A percentile compares a stretch with the other conserved stretches of the same genome.
Evolutionary conservation across 352 stramenopile genomes (phyloP).

Genomic region (Globisporangium cederbergense): DNA sequence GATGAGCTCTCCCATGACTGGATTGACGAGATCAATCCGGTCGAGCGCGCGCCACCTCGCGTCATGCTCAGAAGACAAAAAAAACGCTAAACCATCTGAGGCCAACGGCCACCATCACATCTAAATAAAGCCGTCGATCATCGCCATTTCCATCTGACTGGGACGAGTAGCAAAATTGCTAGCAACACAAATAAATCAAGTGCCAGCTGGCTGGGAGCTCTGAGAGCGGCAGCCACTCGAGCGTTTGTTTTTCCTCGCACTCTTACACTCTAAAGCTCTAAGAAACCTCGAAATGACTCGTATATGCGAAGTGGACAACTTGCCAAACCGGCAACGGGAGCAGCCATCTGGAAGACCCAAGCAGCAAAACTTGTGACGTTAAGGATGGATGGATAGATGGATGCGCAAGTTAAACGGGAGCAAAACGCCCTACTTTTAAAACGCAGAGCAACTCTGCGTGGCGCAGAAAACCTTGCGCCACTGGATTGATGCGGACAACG

Average conservation of each 20-base stretch:
- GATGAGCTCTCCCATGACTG: neutral
- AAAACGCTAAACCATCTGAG: neutral
- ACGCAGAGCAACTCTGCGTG: no score
- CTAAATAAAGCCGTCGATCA: conserved; percentile 1
- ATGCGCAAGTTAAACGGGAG: no score
- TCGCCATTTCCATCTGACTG: neutral
- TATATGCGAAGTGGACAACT: conserved; percentile 9
- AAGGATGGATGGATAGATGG: neutral
- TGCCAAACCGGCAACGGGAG: neutral
- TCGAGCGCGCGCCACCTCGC: neutral
- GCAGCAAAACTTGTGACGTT: neutral
- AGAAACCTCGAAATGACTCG: neutral
- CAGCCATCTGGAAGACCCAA: neutral
- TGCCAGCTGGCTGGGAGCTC: neutral
- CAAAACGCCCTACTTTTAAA: no score
- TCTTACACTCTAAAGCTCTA: neutral
- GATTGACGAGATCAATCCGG: neutral
- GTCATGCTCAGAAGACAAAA: neutral
- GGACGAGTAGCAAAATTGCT: neutral
- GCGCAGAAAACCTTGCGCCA: no score
- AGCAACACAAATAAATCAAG: conserved; percentile 1
- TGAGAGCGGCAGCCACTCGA: neutral
- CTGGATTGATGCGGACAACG: no score
- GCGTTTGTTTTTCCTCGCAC: no score
- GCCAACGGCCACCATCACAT: neutral